These are phyloP conservation scores for Cercophora samala DNA, from an alignment of 495 filamentous ascomycete species.

Conservation along the genomic window DNA sequence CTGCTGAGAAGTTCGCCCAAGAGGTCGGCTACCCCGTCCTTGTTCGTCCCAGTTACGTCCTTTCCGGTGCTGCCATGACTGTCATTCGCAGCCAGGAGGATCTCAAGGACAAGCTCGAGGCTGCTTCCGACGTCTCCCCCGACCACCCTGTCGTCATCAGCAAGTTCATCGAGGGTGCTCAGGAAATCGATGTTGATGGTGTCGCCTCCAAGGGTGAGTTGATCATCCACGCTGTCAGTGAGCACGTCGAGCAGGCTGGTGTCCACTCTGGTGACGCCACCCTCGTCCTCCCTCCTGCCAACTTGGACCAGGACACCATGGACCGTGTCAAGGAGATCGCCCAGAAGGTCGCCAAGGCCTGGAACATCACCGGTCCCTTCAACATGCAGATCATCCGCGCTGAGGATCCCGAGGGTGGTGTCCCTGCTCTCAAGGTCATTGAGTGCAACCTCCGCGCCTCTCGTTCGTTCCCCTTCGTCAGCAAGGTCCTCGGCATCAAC, in stretches of 20 bases:
- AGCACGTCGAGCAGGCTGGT: conserved; percentile 96
- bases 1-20: conserved; percentile 79
- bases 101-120: conserved; percentile 83
- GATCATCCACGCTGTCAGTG: conserved; percentile 89
- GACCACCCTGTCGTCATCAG: conserved; percentile 99
- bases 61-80: conserved; percentile 98
- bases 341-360: conserved; percentile 92
- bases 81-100: conserved; percentile 93
- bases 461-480: conserved; percentile 95
- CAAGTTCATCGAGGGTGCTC: conserved; percentile 96
- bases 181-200: conserved; percentile 97
- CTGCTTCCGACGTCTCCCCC: conserved; percentile 86
- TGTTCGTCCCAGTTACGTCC: conserved; percentile 93
- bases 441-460: conserved; percentile 98
- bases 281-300: conserved; percentile 83
- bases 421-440: conserved; percentile 85
- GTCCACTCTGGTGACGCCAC: conserved; percentile 98
- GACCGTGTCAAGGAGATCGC: conserved; percentile 90
- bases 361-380: conserved; percentile 95
- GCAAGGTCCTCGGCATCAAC: conserved; percentile 94
- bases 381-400: conserved; percentile 99
- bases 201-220: conserved; percentile 84
- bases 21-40: conserved; percentile 91
- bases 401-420: conserved; percentile 62
- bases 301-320: conserved; percentile 71